Evolutionary conservation across 116 monocot species (phyloP).

Genomic region (Phalaenopsis hybrid): DNA sequence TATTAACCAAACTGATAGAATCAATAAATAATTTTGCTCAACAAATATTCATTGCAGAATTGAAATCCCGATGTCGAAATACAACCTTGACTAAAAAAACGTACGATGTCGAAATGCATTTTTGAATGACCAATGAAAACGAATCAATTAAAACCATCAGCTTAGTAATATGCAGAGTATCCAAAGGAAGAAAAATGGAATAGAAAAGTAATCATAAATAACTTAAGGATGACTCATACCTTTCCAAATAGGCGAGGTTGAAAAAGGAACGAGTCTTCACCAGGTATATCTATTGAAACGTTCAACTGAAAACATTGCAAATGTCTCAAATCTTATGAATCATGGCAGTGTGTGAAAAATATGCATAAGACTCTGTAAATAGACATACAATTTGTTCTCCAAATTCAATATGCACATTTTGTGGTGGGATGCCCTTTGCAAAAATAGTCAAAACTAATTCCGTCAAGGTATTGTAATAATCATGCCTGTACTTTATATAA

Average conservation of each 20-base stretch:
- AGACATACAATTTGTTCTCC: slow-evolving; percentile 84
- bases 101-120: not conserved
- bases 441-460: slow-evolving; percentile 80
- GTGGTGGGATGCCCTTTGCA: slow-evolving; percentile 57
- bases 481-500: slow-evolving; percentile 53
- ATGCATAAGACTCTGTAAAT: not conserved
- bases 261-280: slow-evolving; percentile 74
- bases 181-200: not conserved
- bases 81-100: not conserved
- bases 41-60: not conserved
- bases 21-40: not conserved
- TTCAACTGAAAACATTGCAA: slow-evolving; percentile 43
- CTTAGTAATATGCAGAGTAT: not conserved
- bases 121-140: not conserved
- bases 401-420: slow-evolving; percentile 71
- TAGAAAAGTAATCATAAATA: not conserved
- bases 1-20: not conserved
- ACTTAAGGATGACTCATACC: slow-evolving; percentile 24
- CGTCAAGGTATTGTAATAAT: slow-evolving; percentile 55
- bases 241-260: slow-evolving; percentile 88
- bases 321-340: not conserved
- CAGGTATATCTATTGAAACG: slow-evolving; percentile 56
- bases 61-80: not conserved
- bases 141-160: not conserved
- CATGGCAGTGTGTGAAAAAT: not conserved